Evolutionary conservation across 1,284 basidiomycete genomes (phyloP).

Genomic region (Omphalotus olearius): DNA sequence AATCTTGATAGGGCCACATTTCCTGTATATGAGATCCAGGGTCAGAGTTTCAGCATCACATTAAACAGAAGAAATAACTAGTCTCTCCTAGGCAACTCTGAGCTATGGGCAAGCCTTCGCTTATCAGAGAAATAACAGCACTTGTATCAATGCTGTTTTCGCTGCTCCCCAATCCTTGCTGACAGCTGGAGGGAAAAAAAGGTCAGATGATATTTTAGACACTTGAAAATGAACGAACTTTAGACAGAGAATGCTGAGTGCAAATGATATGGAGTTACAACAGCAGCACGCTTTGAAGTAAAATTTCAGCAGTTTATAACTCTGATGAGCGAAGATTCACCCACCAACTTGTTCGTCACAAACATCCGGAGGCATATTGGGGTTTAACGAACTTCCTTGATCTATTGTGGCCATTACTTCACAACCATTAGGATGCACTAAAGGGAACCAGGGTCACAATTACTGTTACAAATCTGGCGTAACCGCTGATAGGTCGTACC

Average conservation of each 20-base stretch:
- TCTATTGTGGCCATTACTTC: neutral
- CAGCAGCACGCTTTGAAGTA: slow-evolving; percentile 15
- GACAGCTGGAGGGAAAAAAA: slow-evolving; percentile 12
- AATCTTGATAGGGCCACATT: slow-evolving; percentile 4
- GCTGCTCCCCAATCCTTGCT: slow-evolving; percentile 9
- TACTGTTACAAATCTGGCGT: slow-evolving; percentile 17
- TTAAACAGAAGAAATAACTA: neutral
- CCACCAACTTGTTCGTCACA: slow-evolving; percentile 19
- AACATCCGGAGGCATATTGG: slow-evolving; percentile 12
- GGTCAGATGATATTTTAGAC: neutral
- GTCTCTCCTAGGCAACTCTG: too few species aligned
- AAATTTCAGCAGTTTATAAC: neutral
- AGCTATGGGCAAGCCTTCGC: too few species aligned
- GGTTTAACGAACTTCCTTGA: slow-evolving; percentile 6
- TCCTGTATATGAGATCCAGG: neutral
- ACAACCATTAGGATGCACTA: neutral
- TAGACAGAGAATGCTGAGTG: slow-evolving; percentile 21
- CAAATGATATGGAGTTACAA: slow-evolving; percentile 20
- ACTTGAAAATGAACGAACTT: slow-evolving; percentile 10
- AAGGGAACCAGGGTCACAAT: slow-evolving; percentile 12
- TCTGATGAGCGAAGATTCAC: neutral
- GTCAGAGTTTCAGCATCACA: neutral
- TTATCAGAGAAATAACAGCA: too few species aligned
- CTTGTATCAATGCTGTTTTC: slow-evolving; percentile 14
- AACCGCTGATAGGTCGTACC: slow-evolving; percentile 18